Percentiles rank a stretch among this genome's conserved stretches.
These are phyloP conservation scores for Phytophthora pinifolia DNA, from an alignment of 352 stramenopile genomes.

Conservation along the genomic window DNA sequence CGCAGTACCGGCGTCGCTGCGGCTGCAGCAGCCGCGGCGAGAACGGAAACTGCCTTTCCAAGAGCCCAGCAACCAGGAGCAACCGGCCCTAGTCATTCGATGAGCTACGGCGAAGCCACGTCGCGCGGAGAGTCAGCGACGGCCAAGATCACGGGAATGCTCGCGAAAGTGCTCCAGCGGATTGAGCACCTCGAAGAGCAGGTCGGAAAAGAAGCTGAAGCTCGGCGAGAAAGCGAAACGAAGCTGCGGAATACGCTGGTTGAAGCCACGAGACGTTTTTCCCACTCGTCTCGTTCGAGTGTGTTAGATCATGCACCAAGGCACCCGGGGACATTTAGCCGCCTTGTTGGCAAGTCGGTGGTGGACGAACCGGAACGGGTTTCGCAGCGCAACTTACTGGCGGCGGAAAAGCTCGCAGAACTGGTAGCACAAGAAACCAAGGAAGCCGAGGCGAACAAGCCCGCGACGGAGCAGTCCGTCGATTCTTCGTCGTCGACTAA, in stretches of 20 bases:
- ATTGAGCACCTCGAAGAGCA: conserved; percentile 49
- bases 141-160: conserved; percentile 34
- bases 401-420: conserved; percentile 14
- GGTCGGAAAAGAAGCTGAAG: conserved; percentile 46
- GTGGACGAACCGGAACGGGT: conserved; percentile 62
- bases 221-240: conserved; percentile 53
- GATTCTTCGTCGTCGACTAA: not conserved
- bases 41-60: not conserved
- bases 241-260: conserved; percentile 33
- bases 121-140: conserved; percentile 14
- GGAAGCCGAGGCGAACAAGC: not conserved
- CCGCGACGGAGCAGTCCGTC: not conserved
- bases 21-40: conserved; percentile 11
- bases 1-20: conserved; percentile 24
- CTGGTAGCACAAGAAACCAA: conserved; percentile 5
- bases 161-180: conserved; percentile 53
- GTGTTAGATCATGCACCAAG: not conserved
- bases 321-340: conserved; percentile 12
- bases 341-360: conserved; percentile 14
- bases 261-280: conserved; percentile 10
- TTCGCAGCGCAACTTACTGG: conserved; percentile 57
- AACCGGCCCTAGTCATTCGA: not conserved
- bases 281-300: conserved; percentile 4
- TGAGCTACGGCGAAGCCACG: conserved; percentile 21
- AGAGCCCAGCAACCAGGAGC: not conserved